Evolutionary conservation across 2,329 filamentous ascomycete species (phyloP), one percentile per base, ranked within the genome.

Genomic region (Coniochaeta sp.): DNA sequence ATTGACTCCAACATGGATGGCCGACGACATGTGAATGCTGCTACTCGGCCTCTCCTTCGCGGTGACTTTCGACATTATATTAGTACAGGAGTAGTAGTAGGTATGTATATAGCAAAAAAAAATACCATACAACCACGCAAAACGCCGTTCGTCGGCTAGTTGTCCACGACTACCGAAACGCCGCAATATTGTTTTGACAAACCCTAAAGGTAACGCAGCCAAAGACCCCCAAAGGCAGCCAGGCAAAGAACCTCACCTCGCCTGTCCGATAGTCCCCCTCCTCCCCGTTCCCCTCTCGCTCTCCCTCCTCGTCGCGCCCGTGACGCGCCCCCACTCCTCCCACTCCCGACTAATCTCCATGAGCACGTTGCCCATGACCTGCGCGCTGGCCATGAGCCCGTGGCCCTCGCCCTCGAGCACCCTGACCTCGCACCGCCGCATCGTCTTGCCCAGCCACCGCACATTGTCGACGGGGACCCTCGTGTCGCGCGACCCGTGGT

Each of bases 391-490:
- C 95, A 99, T 99, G 26, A 99, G 78, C 0, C 95, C 93, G 70
- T 99, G 95, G 3, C 93, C 91, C 73, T 99, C 93, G 6, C 90
- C 91, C 65, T 96, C 90, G 3, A 99, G 80, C 5, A 98, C 86
- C 5, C 93, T 81, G 16, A 99, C 91, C 72, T 98, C 95, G 72
- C 93, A 98, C 55, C 90, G 82, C 32, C 90, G 86, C 93, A 99
- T 98, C 47, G 90, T 90, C 74, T 93, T 93, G 61, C 92, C 93
- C 8, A 99, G 81, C 95, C 95, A 99, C 65, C 89, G 84, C 24
- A 97, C 91, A 69, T 99, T 99, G 60, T 96, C 95, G 16, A 96
- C 89, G 0, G 95, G 95, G 1, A 99, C 95, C 26, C 95, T 85
- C 7, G 89, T 92, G 69, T 99, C 95, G 67, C 90, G 87, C 69